phyloP scores from a whole-genome alignment of 2,329 filamentous ascomycete species.

The Fusarium torreyae region DNA sequence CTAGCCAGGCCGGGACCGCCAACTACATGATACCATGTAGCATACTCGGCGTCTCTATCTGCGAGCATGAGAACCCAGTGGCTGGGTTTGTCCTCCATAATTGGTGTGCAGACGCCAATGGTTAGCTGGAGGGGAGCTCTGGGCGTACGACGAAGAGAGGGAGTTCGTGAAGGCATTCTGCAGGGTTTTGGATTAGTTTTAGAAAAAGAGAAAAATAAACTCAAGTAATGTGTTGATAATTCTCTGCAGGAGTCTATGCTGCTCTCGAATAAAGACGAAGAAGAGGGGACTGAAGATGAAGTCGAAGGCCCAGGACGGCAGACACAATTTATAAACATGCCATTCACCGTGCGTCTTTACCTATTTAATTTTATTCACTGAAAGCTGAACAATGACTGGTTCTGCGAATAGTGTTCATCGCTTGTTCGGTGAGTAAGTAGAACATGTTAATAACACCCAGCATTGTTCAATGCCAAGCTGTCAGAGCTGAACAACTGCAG shows the following conservation, averaged over 20 bases:
- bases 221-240: background rate
- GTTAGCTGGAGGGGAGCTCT: conserved; percentile 2
- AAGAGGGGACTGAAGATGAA: background rate
- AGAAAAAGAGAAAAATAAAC: background rate
- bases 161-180: background rate
- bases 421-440: background rate
- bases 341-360: background rate
- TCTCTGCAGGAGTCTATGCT: background rate
- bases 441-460: background rate
- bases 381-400: background rate
- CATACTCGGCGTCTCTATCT: conserved; percentile 4
- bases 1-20: background rate
- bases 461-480: background rate
- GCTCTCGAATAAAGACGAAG: background rate
- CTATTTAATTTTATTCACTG: background rate
- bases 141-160: background rate
- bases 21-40: background rate
- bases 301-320: background rate
- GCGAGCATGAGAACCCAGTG: conserved; percentile 24
- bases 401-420: background rate
- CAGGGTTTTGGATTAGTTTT: background rate
- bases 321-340: background rate
- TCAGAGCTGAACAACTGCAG: background rate
- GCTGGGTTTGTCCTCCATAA: background rate
- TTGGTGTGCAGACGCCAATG: background rate